Base-by-base conservation (phyloP, 2,329 filamentous ascomycete genomes). In the Colletotrichum shisoi region DNA sequence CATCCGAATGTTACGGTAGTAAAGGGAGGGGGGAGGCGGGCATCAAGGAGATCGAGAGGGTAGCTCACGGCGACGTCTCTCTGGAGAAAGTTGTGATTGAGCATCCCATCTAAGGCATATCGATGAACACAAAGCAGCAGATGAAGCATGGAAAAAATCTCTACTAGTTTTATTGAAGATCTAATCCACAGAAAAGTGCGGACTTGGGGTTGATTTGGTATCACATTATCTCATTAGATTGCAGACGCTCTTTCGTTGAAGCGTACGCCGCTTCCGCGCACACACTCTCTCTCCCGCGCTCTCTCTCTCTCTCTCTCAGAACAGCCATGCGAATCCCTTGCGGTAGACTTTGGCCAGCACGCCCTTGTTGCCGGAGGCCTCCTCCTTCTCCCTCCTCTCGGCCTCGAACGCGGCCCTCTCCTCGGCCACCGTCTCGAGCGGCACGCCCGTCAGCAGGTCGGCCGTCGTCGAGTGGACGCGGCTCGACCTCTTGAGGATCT, bases 401-500 rank as follows among this genome's bases (percentile, higher is more conserved):
- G 24, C 4, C 19, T 65, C 62, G 0, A 62, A 49, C 0, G 13
- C 24, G 0, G 49, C 24, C 39, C 1, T 61, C 5, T 65, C 62
- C 42, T 65, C 62, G 0, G 62, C 62, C 1, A 65, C 57, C 0
- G 62, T 65, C 2, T 61, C 49, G 0, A 42, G 48, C 0, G 62
- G 62, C 0, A 65, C 62, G n/a, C 57, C 62, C 7, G 62, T 65
- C 6, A 65, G 49, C 1, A 65, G 37, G 24, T 65, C 62, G 1
- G 57, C 62, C 1, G 42, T 37, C 3, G 60, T 8, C 7, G 62
- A 13, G 0, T 12, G 57, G 0, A 62, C 57, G 2, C 48, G 40
- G 7, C 37, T 42, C 2, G 62, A 21, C 3, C 37, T 65, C 24
- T 21, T 65, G 31, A 62, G 0, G 1, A 56, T 27, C 21, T 65